Base-by-base conservation (phyloP, 2,329 filamentous ascomycete species). In the Xylaria sp. region DNA sequence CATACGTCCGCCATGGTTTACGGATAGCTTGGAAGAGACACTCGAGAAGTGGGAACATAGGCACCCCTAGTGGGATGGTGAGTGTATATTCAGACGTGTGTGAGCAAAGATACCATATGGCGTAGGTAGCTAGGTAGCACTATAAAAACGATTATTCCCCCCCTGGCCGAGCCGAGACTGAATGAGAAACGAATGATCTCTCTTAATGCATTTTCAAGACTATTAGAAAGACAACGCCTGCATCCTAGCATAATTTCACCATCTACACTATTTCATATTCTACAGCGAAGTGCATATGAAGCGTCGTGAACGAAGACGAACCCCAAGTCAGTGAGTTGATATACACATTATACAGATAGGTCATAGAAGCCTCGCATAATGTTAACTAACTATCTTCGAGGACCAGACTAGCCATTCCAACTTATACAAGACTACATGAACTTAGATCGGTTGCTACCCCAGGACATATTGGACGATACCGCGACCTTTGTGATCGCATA, bases 21-120 rank as follows among this genome's bases (percentile, higher is more conserved):
- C 65, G 67, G 63, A 67, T 62, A 69, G 67, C 69, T 69, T 71
- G 64, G 68, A 68, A 73, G 53, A 57, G 62, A 58, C 51, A 59
- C 59, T 46, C 33, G 60, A 69, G 60, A 69, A 60, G 61, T 67
- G 67, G 64, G 65, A 65, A 64, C 53, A 72, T 17, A 46, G 38
- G 48, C 73, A 73, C 74, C 65, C 72, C 65, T 72, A 71, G 68
- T 66, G 51, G 67, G 71, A 58, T 56, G 62, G 66, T 70, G 54
- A 53, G 64, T 33, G 65, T 63, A 71, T 70, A 72, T 72, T 73
- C 72, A 72, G 71, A 59, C 44, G 63, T 61, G 46, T 66, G 51
- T n/a, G 44, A 54, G 51, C 23, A 46, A 46, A 59, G 31, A 26
- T 63, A 54, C 59, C 28, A 33, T 36, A 49, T 56, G 40, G 51